phyloP scores from a whole-genome alignment of 2,329 filamentous ascomycete genomes.

The Fusarium sacchari region DNA sequence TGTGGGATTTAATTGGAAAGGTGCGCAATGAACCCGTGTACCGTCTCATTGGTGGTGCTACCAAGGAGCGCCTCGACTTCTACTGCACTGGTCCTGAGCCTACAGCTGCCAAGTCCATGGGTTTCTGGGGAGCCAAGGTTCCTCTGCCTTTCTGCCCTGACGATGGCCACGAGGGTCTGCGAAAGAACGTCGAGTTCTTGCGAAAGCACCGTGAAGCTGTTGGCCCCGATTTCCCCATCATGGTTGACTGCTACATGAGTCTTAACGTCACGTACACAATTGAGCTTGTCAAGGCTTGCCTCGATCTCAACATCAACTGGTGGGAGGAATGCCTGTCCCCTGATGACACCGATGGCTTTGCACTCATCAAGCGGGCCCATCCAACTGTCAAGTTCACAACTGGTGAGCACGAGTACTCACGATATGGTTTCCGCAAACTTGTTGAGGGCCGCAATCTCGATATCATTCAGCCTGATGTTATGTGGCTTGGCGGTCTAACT shows the following conservation, averaged over 20 bases:
- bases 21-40: conserved; percentile 93
- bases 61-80: conserved; percentile 83
- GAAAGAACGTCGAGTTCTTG: conserved; percentile 91
- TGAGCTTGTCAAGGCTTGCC: conserved; percentile 84
- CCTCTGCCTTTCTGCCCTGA: conserved; percentile 90
- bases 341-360: conserved; percentile 92
- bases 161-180: conserved; percentile 82
- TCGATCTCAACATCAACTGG: conserved; percentile 92
- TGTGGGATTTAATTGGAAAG: conserved; percentile 94
- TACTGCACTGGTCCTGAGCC: conserved; percentile 95
- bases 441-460: conserved; percentile 92
- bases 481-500: conserved; percentile 96
- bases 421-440: conserved; percentile 94
- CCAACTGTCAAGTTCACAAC: conserved; percentile 94
- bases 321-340: conserved; percentile 95
- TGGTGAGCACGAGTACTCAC: conserved; percentile 93
- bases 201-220: conserved; percentile 85
- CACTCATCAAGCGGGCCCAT: conserved; percentile 88
- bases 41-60: conserved; percentile 92
- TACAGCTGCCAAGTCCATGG: conserved; percentile 81
- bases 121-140: conserved; percentile 91
- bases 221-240: conserved; percentile 89
- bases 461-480: conserved; percentile 94
- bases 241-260: conserved; percentile 98
- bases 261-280: conserved; percentile 94